Evolutionary conservation across 805 yeast species (phyloP).

Genomic region (Candida pseudoglaebosa): DNA sequence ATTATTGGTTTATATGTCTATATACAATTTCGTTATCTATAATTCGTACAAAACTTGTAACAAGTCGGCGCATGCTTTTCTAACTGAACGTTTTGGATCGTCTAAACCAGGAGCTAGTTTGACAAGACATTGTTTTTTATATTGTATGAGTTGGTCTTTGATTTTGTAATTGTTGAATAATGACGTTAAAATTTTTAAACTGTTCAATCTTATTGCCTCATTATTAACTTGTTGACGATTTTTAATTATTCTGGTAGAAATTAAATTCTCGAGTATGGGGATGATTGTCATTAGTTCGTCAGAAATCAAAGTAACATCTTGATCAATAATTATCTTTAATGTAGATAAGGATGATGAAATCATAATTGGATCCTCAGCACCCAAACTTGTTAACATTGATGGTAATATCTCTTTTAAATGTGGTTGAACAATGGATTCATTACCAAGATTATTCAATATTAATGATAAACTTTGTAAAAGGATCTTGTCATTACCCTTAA

Average conservation of each 20-base stretch:
- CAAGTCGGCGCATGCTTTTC: constrained; percentile 74
- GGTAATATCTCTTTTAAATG: constrained; percentile 67
- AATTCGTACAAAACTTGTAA: constrained; percentile 72
- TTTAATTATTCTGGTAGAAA: constrained; percentile 14
- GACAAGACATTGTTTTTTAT: neutral
- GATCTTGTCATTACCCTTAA: constrained; percentile 45
- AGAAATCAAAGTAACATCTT: constrained; percentile 49
- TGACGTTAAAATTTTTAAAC: constrained; percentile 51
- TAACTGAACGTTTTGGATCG: constrained; percentile 68
- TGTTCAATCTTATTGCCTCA: constrained; percentile 49
- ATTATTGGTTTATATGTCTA: neutral
- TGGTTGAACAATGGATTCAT: constrained; percentile 58
- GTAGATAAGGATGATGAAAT: constrained; percentile 61
- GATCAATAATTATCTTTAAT: constrained; percentile 48
- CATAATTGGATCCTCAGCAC: constrained; percentile 39
- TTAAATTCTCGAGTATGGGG: constrained; percentile 46
- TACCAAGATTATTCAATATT: constrained; percentile 62
- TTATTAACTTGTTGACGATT: constrained; percentile 26
- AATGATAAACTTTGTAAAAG: constrained; percentile 65
- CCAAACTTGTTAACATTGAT: constrained; percentile 61
- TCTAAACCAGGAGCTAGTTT: constrained; percentile 45
- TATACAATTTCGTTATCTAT: constrained; percentile 5
- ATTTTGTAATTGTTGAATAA: constrained; percentile 36
- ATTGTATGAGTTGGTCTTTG: constrained; percentile 38
- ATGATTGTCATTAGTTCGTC: constrained; percentile 55